These are phyloP conservation scores for Boletus smithii DNA, from an alignment of 1,284 basidiomycete genomes.

Conservation along the genomic window DNA sequence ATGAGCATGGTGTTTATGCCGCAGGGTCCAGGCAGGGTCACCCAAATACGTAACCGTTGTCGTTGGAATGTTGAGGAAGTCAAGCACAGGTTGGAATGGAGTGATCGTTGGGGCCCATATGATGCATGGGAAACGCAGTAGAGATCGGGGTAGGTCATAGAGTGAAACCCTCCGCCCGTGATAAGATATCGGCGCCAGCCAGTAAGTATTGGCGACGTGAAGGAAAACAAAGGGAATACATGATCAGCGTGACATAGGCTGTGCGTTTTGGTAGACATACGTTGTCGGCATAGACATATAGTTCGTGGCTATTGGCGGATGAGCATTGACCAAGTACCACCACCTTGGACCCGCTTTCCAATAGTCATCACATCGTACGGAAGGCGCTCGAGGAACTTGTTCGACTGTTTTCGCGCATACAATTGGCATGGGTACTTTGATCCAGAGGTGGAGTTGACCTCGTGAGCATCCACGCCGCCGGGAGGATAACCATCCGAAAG, in stretches of 20 bases:
- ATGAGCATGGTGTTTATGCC: neutral
- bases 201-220: neutral
- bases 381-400: slow-evolving; percentile 69
- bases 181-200: neutral
- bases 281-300: slow-evolving; percentile 80
- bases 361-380: slow-evolving; percentile 84
- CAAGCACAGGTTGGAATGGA: neutral
- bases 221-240: neutral
- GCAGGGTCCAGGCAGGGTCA: neutral
- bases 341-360: slow-evolving; percentile 59
- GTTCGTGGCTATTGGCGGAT: slow-evolving; percentile 60
- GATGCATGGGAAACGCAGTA: neutral
- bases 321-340: slow-evolving; percentile 4
- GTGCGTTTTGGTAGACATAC: slow-evolving; percentile 36
- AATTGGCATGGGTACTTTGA: neutral
- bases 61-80: neutral
- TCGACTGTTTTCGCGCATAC: slow-evolving; percentile 41
- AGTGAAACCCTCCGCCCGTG: neutral
- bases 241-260: slow-evolving; percentile 11
- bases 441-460: slow-evolving; percentile 37
- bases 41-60: neutral
- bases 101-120: slow-evolving; percentile 8
- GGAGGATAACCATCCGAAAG: slow-evolving; percentile 69
- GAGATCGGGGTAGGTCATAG: slow-evolving; percentile 1
- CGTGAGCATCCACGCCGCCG: slow-evolving; percentile 71